These are phyloP conservation scores for Parachaetomium inaequale DNA, from an alignment of 495 filamentous ascomycete genomes.

Conservation along the genomic window DNA sequence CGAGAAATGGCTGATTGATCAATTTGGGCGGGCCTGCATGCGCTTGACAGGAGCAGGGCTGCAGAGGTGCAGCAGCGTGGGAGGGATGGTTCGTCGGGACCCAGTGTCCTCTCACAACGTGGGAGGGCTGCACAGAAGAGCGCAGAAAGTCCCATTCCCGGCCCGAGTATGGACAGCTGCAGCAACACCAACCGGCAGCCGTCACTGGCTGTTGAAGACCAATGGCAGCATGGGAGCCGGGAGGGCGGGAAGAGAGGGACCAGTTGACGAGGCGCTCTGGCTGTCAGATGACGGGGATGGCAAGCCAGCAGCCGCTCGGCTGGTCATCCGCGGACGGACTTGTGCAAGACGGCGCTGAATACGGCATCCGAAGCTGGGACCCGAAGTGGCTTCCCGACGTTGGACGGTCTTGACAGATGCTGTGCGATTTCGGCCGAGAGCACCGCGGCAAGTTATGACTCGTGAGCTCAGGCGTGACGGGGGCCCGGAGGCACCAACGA, in stretches of 20 bases:
- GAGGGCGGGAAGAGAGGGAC: background rate
- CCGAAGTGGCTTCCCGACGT: background rate
- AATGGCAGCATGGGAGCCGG: background rate
- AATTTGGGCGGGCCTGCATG: background rate
- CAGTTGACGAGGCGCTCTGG: background rate
- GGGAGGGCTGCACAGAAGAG: background rate
- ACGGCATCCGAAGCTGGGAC: background rate
- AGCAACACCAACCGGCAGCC: background rate
- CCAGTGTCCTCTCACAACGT: background rate
- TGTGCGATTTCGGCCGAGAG: background rate
- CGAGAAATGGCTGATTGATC: constrained; percentile 4
- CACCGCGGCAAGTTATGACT: background rate
- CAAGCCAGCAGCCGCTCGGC: background rate
- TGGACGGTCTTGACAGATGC: background rate
- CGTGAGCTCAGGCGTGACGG: background rate
- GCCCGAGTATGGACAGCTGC: background rate
- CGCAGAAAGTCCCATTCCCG: background rate
- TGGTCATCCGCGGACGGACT: background rate
- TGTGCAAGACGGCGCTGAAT: background rate
- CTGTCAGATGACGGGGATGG: background rate
- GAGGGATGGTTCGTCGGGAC: background rate
- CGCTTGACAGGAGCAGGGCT: background rate
- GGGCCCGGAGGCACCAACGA: background rate
- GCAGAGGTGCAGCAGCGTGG: background rate
- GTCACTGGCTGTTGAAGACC: constrained; percentile 2